These are phyloP conservation scores for Fonsecaea monophora DNA, from an alignment of 2,329 filamentous ascomycete species.

Conservation along the genomic window DNA sequence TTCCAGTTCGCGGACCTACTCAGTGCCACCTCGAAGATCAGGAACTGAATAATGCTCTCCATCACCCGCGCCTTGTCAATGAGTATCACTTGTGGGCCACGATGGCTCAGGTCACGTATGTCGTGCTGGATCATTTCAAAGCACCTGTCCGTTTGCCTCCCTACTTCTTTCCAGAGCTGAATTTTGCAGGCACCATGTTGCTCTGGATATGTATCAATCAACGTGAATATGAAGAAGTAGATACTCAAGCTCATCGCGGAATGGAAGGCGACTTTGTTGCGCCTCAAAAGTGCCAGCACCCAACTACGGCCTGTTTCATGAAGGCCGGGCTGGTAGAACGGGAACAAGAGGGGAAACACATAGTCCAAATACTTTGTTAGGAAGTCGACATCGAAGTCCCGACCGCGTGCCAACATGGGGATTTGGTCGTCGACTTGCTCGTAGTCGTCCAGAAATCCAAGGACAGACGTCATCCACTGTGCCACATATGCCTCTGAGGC, in stretches of 20 bases:
- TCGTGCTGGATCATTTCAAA: conserved; percentile 36
- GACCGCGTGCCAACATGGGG: conserved; percentile 14
- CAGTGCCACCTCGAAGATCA: conserved; percentile 45
- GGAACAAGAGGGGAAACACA: conserved; percentile 67
- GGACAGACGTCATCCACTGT: conserved; percentile 5
- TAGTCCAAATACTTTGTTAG: conserved; percentile 68
- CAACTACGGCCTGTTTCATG: conserved; percentile 65
- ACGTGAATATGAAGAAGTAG: conserved; percentile 61
- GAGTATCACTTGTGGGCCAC: conserved; percentile 22
- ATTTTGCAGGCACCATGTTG: conserved; percentile 7
- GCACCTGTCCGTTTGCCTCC: conserved; percentile 27
- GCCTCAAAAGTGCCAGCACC: conserved; percentile 62
- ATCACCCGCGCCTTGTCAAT: conserved; percentile 41
- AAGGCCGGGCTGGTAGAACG: conserved; percentile 65
- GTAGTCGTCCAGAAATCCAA: conserved; percentile 18
- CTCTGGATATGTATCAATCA: conserved; percentile 20
- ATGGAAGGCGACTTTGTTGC: conserved; percentile 62
- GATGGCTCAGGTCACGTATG: conserved; percentile 35
- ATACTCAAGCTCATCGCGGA: conserved; percentile 63
- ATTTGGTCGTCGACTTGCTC: conserved; percentile 25
- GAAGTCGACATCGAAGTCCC: conserved; percentile 43
- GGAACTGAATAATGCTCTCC: conserved; percentile 47
- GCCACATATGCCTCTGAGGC: neutral
- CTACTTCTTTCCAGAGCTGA: conserved; percentile 16
- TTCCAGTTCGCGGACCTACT: conserved; percentile 42